Percentiles rank a stretch among this genome's conserved stretches.
phyloP scores from a whole-genome alignment of 768 basidiomycete species.

The Cyclocybe aegerita region DNA sequence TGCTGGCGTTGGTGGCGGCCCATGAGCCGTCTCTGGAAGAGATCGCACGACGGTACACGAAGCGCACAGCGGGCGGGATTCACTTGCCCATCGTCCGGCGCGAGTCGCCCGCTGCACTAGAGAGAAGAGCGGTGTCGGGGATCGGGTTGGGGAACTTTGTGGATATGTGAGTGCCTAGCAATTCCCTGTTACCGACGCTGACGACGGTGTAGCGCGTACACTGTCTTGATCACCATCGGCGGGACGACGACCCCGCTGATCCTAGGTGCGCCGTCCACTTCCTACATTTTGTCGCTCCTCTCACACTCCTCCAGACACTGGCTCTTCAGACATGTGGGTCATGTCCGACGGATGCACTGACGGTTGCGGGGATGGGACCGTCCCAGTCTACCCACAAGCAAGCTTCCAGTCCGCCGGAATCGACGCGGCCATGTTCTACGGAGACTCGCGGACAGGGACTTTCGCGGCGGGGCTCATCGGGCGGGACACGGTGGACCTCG shows the following conservation, averaged over 20 bases:
- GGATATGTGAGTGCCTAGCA: constrained; percentile 51
- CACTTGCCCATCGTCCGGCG: constrained; percentile 36
- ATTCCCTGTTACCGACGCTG: background rate
- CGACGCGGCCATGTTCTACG: constrained; percentile 56
- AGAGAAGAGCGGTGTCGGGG: constrained; percentile 33
- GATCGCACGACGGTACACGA: constrained; percentile 22
- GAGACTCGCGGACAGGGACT: constrained; percentile 71
- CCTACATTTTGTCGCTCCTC: background rate
- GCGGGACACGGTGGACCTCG: constrained; percentile 53
- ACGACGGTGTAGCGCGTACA: constrained; percentile 52
- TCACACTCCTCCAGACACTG: constrained; percentile 52
- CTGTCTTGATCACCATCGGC: constrained; percentile 58
- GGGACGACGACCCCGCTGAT: constrained; percentile 52
- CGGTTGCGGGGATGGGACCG: constrained; percentile 31
- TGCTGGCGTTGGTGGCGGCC: too few species aligned
- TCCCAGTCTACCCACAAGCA: constrained; percentile 51
- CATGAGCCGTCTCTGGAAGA: constrained; percentile 17
- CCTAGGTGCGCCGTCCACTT: constrained; percentile 43
- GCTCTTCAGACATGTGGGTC: constrained; percentile 79
- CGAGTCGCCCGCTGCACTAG: constrained; percentile 16
- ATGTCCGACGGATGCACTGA: constrained; percentile 54
- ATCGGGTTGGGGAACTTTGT: constrained; percentile 60
- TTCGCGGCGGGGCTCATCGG: constrained; percentile 67
- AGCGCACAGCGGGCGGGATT: constrained; percentile 30
- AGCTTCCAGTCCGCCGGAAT: constrained; percentile 47